Evolutionary conservation across 2,329 filamentous ascomycete species (phyloP), one percentile per base, ranked within the genome.

Genomic region (Pseudopyricularia cyperi): DNA sequence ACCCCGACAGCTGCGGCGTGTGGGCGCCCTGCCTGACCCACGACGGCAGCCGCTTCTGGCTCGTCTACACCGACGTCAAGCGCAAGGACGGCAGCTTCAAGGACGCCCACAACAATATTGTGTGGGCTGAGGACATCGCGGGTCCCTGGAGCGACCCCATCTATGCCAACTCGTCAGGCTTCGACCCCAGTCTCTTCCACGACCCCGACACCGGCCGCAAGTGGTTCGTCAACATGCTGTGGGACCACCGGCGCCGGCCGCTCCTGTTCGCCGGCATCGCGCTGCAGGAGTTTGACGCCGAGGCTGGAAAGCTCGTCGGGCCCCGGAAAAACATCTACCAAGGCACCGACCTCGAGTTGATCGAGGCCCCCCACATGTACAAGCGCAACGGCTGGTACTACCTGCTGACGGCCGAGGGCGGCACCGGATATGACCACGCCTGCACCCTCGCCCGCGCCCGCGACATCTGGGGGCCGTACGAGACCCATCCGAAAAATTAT

Each of bases 61-160:
- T 83, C 5, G 53, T 83, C 2, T 83, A 80, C 61, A 82, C 79
- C 1, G 78, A 83, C 58, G 79, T 83, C 15, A 83, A 82, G 65
- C 77, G 80, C 56, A 83, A 83, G 61, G 80, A 83, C 57, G 80
- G 80, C 12, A 77, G 74, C 2, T 82, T 81, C 70, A 82, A 80
- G 61, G 79, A 82, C 57, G 72, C 76, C 1, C 79, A 75, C 56
- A 83, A 82, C 58, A 83, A 82, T 60, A 81, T 83, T 53, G 74
- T 83, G 51, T 74, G 60, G 33, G 71, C 76, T 1, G 65, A 71
- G 0, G 57, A 65, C 5, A 76, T 82, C 51, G 70, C 75, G 35
- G 80, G 79, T 0, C 78, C 79, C 0, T 83, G 80, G 80, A 79
- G 76, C 0, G 79, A 83, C 49, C 78, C 79, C 0, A 61, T 77